These are phyloP conservation scores for Cyberlindnera mississippiensis DNA, from an alignment of 805 yeast genomes.

Conservation along the genomic window DNA sequence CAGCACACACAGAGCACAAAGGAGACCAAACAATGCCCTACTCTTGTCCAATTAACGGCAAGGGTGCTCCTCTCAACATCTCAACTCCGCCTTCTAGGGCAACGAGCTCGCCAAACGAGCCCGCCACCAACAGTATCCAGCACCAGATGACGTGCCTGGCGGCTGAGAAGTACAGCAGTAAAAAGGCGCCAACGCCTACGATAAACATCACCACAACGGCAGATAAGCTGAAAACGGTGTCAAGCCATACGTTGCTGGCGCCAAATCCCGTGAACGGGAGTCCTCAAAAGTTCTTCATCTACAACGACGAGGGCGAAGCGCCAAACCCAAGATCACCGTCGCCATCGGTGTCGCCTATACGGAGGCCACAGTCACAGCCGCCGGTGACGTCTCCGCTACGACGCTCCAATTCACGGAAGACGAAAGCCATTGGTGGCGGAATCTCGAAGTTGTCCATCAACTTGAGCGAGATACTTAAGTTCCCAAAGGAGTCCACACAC, in stretches of 20 bases:
- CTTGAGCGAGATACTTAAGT: conserved; percentile 46
- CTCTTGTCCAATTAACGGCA: conserved; percentile 27
- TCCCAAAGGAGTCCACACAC: conserved; percentile 77
- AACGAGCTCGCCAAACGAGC: background rate
- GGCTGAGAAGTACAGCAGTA: background rate
- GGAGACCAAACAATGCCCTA: conserved; percentile 27
- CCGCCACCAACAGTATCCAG: conserved; percentile 1
- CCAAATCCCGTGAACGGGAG: conserved; percentile 6
- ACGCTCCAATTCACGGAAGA: conserved; percentile 14
- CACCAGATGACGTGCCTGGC: conserved; percentile 1
- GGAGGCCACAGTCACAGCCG: conserved; percentile 9
- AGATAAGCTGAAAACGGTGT: too few relatives aligned
- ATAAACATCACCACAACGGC: too few relatives aligned
- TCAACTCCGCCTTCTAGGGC: conserved; percentile 9
- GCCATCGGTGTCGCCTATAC: background rate
- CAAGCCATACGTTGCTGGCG: too few relatives aligned
- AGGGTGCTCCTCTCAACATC: conserved; percentile 12
- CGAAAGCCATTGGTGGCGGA: conserved; percentile 18
- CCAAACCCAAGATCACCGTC: conserved; percentile 1
- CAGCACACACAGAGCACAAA: too few relatives aligned
- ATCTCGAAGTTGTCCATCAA: conserved; percentile 30
- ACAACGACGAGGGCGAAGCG: conserved; percentile 22
- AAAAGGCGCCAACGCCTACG: too few relatives aligned
- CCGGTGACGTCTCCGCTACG: conserved; percentile 4
- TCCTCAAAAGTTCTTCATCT: conserved; percentile 17